Evolutionary conservation across 2,329 filamentous ascomycete genomes (phyloP), one percentile per base, ranked within the genome.

Genomic region (Fusarium paranaense): DNA sequence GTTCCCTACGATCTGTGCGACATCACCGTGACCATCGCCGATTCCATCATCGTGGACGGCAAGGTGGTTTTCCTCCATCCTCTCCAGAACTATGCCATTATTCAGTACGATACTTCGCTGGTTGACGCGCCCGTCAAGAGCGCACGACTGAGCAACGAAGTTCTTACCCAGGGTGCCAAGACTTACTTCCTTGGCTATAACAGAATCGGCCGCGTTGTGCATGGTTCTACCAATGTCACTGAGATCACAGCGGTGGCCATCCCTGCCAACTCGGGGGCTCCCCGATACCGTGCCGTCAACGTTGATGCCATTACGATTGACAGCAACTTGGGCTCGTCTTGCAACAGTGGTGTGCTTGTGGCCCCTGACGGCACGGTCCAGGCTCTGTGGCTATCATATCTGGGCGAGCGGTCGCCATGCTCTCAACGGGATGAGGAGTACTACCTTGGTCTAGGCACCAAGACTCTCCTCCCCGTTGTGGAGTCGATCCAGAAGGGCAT

Each of bases 141-240:
- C 73, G 97, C 97, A 6, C 94, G 91, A 78, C 88, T 99, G 59
- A 95, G 95, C 79, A 91, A 88, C 7, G 91, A 94, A 65, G 91
- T 92, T 77, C 95, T 98, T 81, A 95, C 95, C 61, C 97, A 98
- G 85, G 97, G 97, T 38, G 94, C 95, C 58, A 93, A 96, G 66
- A 98, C 95, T 0, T 95, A 98, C 76, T 99, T 99, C 83, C 93
- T 99, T 72, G 97, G 97, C n/a, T 97, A 98, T 86, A 99, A 99
- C 81, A 92, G 97, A 75, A 98, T 98, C 75, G 93, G 96, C 70
- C 91, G 96, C 38, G 94, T 98, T 45, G 96, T 98, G 5, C 94
- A 98, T 76, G 94, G 95, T 6, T 95, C 97, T 77, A 98, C 97
- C 0, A 95, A 93, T 0, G 95, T 99, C 16, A 99, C 97, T 1